Percentiles rank a stretch among this genome's conserved stretches.
These are phyloP conservation scores for Pyrenophora teres DNA, from an alignment of 2,329 filamentous ascomycete genomes.

Conservation along the genomic window DNA sequence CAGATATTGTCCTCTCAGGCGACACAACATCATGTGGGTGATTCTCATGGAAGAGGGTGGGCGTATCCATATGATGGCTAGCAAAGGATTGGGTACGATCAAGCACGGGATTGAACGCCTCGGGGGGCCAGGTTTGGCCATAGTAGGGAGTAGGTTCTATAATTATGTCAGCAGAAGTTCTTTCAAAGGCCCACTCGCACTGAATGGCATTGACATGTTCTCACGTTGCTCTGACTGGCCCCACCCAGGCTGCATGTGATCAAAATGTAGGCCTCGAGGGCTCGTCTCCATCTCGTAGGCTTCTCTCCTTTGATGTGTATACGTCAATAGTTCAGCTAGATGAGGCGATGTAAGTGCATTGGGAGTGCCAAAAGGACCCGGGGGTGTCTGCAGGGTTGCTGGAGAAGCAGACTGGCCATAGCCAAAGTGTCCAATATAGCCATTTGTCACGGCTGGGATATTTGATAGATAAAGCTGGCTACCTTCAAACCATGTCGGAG, in stretches of 20 bases:
- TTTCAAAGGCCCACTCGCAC: too few species aligned
- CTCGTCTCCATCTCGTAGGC: neutral
- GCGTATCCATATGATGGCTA: neutral
- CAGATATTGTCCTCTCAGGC: neutral
- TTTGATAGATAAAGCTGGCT: neutral
- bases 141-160: neutral
- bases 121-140: neutral
- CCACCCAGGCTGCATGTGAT: neutral
- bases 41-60: neutral
- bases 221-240: neutral
- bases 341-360: neutral
- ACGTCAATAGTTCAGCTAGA: neutral
- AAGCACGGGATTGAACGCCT: neutral
- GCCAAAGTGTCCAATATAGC: neutral
- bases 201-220: neutral
- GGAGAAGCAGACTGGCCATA: neutral
- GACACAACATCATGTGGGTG: constrained; percentile 1
- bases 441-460: neutral
- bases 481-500: constrained; percentile 16
- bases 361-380: neutral
- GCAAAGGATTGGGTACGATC: neutral
- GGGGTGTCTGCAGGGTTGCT: neutral
- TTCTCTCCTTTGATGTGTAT: neutral
- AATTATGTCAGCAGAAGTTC: neutral
- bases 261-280: neutral